These are phyloP conservation scores for Cucumis cinereus DNA, from an alignment of 306 rosid genomes.

Conservation along the genomic window DNA sequence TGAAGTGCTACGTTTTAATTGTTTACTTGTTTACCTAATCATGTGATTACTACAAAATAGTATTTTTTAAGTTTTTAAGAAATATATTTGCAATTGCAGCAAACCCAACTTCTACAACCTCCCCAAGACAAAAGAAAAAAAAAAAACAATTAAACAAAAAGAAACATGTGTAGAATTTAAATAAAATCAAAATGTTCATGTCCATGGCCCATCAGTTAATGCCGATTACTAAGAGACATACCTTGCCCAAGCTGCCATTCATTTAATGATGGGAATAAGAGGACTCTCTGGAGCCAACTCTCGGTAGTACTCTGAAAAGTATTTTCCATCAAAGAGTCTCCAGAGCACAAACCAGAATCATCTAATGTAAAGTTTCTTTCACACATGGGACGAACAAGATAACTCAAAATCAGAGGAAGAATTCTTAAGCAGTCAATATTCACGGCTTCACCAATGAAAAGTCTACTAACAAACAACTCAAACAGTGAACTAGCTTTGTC, in stretches of 20 bases:
- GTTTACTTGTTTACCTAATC: not conserved
- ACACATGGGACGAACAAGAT: constrained; percentile 46
- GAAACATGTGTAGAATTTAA: not conserved
- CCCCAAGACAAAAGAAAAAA: not conserved
- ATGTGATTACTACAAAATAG: not conserved
- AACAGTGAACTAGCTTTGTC: constrained; percentile 41
- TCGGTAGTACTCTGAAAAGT: constrained; percentile 29
- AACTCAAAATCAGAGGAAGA: constrained; percentile 62
- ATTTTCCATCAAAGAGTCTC: constrained; percentile 26
- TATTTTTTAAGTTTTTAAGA: not conserved
- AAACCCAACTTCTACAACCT: not conserved
- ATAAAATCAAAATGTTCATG: not conserved
- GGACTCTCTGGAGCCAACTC: constrained; percentile 68
- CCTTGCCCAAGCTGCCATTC: constrained; percentile 67
- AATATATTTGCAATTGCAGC: not conserved
- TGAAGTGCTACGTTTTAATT: not conserved
- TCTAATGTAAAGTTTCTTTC: constrained; percentile 10
- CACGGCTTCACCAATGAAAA: constrained; percentile 65
- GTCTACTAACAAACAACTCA: constrained; percentile 52
- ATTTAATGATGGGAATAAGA: constrained; percentile 56
- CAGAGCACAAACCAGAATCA: constrained; percentile 27
- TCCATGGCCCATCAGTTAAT: not conserved
- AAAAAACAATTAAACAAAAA: not conserved
- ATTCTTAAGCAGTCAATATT: constrained; percentile 64
- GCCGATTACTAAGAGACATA: constrained; percentile 15